Base-by-base conservation (phyloP, 2,329 filamentous ascomycete genomes). In the Talaromyces marneffei region DNA sequence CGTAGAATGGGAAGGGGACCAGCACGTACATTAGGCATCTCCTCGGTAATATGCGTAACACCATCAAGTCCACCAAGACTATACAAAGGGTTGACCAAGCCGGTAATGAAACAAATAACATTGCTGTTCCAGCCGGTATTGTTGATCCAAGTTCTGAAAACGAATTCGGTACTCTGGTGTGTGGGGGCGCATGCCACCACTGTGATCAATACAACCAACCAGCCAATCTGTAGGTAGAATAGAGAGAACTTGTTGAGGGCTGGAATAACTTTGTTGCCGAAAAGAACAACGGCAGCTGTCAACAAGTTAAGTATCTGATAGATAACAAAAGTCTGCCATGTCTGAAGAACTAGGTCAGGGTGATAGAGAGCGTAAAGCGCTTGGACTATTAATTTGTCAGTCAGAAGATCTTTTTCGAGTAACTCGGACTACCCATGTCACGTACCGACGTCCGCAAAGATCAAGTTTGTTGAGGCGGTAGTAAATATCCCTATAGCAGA, bases 81-180 rank as follows among this genome's bases (percentile, higher is more conserved):
- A 67, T 79, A 83, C 4, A 79, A 67, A 0, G 79, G 76, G 62
- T 82, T 82, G 1, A 82, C 77, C 3, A 83, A 68, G 0, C 80
- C 80, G 0, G 79, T 79, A 59, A 83, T 80, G 66, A 83, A 82
- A 61, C 75, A 78, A 35, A 83, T 78, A 1, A 73, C 77, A 59
- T 80, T 77, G 60, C 77, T 79, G 35, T 78, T 70, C 81, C 81
- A 83, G 12, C 81, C 80, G 0, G 81, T 83, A 53, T 81, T 78
- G 65, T 83, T 83, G 59, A 81, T 77, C 74, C 79, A 83, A 1
- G 78, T 82, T 39, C 68, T 71, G 66, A 83, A 83, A 20, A 83
- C 81, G 60, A 82, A 83, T n/a, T 77, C 72, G 54, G 74, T 69
- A 54, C 72, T 68, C 18, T 79, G 78, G 60, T 83, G 77, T 1